Evolutionary conservation across 2,329 filamentous ascomycete genomes (phyloP), one percentile per base, ranked within the genome.

Genomic region (Cyclaneusma minus): DNA sequence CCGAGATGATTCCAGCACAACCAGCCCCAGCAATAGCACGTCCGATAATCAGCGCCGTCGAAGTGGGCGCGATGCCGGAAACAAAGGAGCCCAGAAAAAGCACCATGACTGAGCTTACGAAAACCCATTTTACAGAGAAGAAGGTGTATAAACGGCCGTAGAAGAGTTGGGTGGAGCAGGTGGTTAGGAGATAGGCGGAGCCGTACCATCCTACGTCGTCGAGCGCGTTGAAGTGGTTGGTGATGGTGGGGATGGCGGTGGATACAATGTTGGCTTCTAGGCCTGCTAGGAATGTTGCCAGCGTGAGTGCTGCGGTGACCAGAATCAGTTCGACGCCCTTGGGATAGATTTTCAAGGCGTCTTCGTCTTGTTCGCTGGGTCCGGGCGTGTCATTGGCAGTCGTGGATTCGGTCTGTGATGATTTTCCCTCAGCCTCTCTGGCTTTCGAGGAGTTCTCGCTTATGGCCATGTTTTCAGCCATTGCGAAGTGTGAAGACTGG

Each of bases 201-300:
- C 52, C 53, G 24, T 60, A 60, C 57, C 57, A 62, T 21, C 54
- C 56, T 13, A 60, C 50, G 27, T 60, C 56, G 6, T 47, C 39
- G 2, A 58, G 40, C 13, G 53, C 47, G 13, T 52, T 41, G 38
- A 52, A 49, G 13, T 47, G 38, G 32, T 48, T 42, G 2, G 49
- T 51, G 27, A 53, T 52, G 13, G 41, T 38, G 3, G 45, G 49
- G 21, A 52, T 47, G 6, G 50, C 49, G 1, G 49, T 52, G 5
- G 47, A 38, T 22, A 54, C 45, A 29, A 53, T 51, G 7, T 47
- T 47, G n/a, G 37, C 35, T 27, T 38, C 39, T 20, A 44, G 29
- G 5, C 39, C 40, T 30, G 41, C 37, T 21, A 41, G 35, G 22
- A 24, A 24, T 7, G 13, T 7, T 7, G 9, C 13, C 9, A 10